Base-by-base conservation (phyloP, 106 monocot genomes). In the Dendrobium huoshanense region DNA sequence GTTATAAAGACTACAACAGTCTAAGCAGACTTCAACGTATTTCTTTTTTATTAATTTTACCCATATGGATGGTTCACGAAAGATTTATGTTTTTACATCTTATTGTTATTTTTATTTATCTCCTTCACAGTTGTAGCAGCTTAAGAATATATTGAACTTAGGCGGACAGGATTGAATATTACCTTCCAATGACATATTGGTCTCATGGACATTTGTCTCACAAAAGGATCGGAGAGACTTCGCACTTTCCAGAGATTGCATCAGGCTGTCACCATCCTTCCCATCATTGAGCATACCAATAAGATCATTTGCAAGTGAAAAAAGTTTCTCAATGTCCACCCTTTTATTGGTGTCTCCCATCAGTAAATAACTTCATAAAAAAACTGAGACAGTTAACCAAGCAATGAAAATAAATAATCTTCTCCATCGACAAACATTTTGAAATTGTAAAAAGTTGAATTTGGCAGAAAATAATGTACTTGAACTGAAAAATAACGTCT, bases 221-320 rank as follows among this genome's bases (percentile, higher is more conserved):
- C 74, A 82, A 0, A 83, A 85, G 61, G 77, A 83, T 22, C 73
- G 47, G 45, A 93, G 81, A 41, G 74, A 77, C 80, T 80, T 80
- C 19, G 61, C 73, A 4, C 78, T 87, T 33, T 88, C 88, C 79
- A 75, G 18, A 15, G 80, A 75, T 9, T 90, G 83, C 83, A 79
- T 81, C 76, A 90, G 83, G 17, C 41, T 80, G 44, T 93, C 88
- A 2, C 19, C 86, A 74, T 93, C 86, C 82, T 90, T 93, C 40
- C 77, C 80, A 27, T 43, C 81, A n/a, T 79, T 73, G 49, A 90
- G 81, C 4, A 93, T 77, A 17, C 45, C 81, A 45, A 85, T 78
- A 3, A 86, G 84, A 73, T 93, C 92, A 55, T 88, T 86, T 10
- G 81, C 88, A 47, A 93, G 84, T 6, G 85, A 68, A 37, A 93